Conservation (phyloP, 2,329 filamentous ascomycete genomes). For the Bipolaris cookei region DNA sequence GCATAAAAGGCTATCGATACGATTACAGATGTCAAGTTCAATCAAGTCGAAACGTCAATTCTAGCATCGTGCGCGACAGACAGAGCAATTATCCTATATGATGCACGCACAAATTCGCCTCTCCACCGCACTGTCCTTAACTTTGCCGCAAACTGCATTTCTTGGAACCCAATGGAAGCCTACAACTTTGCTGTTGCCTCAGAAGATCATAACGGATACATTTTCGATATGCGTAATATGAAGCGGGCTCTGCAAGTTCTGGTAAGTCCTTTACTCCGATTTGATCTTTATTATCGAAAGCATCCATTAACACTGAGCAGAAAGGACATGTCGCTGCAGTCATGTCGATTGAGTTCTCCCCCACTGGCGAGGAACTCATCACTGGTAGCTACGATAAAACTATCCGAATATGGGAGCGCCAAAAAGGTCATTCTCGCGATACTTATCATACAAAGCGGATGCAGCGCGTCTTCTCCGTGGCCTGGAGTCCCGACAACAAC, state of each 20-base stretch:
- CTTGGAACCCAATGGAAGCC: conserved; percentile 95
- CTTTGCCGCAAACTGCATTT: conserved; percentile 91
- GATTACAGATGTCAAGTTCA: conserved; percentile 86
- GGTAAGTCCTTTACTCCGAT: not conserved
- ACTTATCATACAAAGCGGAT: conserved; percentile 98
- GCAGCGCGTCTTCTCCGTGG: conserved; percentile 88
- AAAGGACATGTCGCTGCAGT: conserved; percentile 91
- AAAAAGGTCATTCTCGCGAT: conserved; percentile 83
- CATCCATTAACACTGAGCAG: conserved; percentile 3
- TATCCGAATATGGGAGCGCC: conserved; percentile 81
- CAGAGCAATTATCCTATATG: conserved; percentile 86
- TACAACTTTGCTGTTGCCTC: conserved; percentile 94
- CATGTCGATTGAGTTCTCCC: conserved; percentile 95
- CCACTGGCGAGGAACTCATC: conserved; percentile 92
- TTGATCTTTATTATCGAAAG: not conserved
- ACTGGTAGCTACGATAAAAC: conserved; percentile 89
- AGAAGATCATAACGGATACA: conserved; percentile 90
- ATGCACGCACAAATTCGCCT: conserved; percentile 84
- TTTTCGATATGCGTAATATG: conserved; percentile 95
- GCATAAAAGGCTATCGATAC: conserved; percentile 69
- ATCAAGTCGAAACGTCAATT: conserved; percentile 91
- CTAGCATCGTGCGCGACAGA: conserved; percentile 86
- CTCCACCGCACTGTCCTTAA: conserved; percentile 80
- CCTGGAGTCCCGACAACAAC: conserved; percentile 86
- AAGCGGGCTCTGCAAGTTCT: conserved; percentile 86